phyloP scores from a whole-genome alignment of 768 basidiomycete genomes.

The Panaeolus papilionaceus region DNA sequence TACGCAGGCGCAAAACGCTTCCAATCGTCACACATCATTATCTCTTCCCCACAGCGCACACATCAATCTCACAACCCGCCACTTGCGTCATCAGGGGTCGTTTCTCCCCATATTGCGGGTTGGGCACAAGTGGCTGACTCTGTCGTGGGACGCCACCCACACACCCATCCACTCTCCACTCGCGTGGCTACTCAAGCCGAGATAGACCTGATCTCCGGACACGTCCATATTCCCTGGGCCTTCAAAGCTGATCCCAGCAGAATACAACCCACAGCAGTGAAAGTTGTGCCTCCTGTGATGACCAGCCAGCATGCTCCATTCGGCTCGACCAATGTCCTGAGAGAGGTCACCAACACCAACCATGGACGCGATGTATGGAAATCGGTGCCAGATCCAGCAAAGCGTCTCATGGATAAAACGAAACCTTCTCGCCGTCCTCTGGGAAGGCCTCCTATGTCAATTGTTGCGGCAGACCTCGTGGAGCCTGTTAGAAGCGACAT shows the following conservation, averaged over 20 bases:
- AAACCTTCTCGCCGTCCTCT: neutral
- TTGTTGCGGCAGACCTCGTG: slow-evolving; percentile 2
- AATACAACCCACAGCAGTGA: slow-evolving; percentile 25
- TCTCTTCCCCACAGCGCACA: neutral
- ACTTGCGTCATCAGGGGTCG: slow-evolving; percentile 15
- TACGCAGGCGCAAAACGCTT: slow-evolving; percentile 20
- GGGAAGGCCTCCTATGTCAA: neutral
- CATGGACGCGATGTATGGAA: slow-evolving; percentile 7
- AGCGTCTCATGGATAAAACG: neutral
- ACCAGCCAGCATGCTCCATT: neutral
- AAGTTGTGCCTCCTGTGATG: slow-evolving; percentile 17
- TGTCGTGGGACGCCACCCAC: slow-evolving; percentile 33
- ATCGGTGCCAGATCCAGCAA: neutral
- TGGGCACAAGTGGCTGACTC: slow-evolving; percentile 34
- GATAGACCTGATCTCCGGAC: slow-evolving; percentile 32
- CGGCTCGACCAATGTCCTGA: neutral
- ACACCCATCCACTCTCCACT: slow-evolving; percentile 26
- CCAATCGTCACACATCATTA: slow-evolving; percentile 17
- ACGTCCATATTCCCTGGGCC: slow-evolving; percentile 33
- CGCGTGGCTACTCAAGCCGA: slow-evolving; percentile 33
- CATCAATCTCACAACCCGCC: slow-evolving; percentile 2
- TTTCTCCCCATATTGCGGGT: slow-evolving; percentile 27
- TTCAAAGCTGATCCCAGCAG: slow-evolving; percentile 15
- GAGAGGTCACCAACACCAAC: slow-evolving; percentile 6
- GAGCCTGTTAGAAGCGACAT: neutral